A percentile compares a stretch with the other conserved stretches of the same genome.
Conservation (phyloP, 2,329 filamentous ascomycete species). For the Monosporascus cannonballus region DNA sequence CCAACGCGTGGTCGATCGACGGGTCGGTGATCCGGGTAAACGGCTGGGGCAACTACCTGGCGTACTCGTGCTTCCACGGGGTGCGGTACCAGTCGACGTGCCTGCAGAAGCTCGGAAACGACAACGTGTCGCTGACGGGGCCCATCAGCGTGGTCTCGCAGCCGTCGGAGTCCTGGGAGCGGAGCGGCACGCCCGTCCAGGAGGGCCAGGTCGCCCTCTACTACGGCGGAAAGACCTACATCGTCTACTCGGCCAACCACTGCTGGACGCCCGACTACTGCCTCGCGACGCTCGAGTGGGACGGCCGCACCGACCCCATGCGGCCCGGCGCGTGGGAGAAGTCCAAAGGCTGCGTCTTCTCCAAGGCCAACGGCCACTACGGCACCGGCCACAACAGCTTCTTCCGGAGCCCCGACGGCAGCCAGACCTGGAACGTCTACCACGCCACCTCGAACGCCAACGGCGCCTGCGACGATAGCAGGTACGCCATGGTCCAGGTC, state of each 20-base stretch:
- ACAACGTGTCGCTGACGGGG: conserved; percentile 36
- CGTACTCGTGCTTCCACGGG: conserved; percentile 46
- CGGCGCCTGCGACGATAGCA: conserved; percentile 45
- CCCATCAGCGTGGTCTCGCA: conserved; percentile 41
- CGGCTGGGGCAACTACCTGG: conserved; percentile 42
- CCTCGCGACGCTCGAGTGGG: conserved; percentile 47
- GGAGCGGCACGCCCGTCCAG: conserved; percentile 42
- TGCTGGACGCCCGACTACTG: conserved; percentile 51
- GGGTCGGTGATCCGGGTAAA: conserved; percentile 44
- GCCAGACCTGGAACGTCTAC: conserved; percentile 49
- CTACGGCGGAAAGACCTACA: conserved; percentile 43
- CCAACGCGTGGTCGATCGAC: conserved; percentile 46
- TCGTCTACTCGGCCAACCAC: conserved; percentile 49
- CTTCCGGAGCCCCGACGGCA: conserved; percentile 49
- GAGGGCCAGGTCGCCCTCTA: conserved; percentile 50
- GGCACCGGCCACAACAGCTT: conserved; percentile 54
- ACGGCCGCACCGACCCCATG: conserved; percentile 42
- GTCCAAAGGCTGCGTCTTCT: conserved; percentile 42
- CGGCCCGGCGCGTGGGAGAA: conserved; percentile 42
- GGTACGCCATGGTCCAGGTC: conserved; percentile 48
- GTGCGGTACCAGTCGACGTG: conserved; percentile 32
- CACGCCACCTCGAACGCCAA: conserved; percentile 44
- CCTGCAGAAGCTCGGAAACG: conserved; percentile 31
- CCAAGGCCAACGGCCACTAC: conserved; percentile 49
- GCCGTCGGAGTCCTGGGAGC: conserved; percentile 47